Base-by-base conservation (phyloP, 139 green algal genomes). In the Chlamydomonas asymmetrica region DNA sequence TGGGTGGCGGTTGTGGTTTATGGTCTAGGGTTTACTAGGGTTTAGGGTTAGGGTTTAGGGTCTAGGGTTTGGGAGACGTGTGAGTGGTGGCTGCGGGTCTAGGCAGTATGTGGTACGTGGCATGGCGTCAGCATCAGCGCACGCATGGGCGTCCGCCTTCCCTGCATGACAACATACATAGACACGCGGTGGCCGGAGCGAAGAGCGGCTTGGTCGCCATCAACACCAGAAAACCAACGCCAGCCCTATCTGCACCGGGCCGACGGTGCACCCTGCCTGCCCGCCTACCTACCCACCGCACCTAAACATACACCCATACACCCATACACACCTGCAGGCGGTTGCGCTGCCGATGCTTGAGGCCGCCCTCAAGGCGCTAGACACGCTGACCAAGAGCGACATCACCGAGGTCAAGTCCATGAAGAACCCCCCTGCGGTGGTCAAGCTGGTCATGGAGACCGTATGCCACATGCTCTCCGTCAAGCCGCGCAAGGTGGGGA, bases 371-470 rank as follows among this genome's bases (percentile, higher is more conserved):
- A 71, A 76, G 39, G 85, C 84, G 27, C 80, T 93, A 9, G 80
- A 92, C 75, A 93, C 86, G 41, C 81, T 93, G 29, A 92, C 84
- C 62, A 91, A 89, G 75, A 37, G 54, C 2, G 87, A 92, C 73
- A 75, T 92, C 56, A 82, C 75, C 2, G 87, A 91, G 66, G 82
- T 89, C 38, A 92, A 92, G 82, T 71, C 74, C 49, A 89, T 91
- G 87, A 92, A 92, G 79, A 89, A 82, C 73, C 87, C 87, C 40
- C 84, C 88, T 25, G 64, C 73, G 23, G 62, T 50, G 34, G 73
- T 79, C 63, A 92, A 94, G 80, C 73, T 93, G 41, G 88, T 92
- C 39, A 79, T 94, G 80, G 88, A 94, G 83, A 80, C 84, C 18
- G 87, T 93, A 2, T 94, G 90, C 76, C 81, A 90, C n/a, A 84